Base-by-base conservation (phyloP, 148 eudicot genomes). In the Camellia lanceoleosa region DNA sequence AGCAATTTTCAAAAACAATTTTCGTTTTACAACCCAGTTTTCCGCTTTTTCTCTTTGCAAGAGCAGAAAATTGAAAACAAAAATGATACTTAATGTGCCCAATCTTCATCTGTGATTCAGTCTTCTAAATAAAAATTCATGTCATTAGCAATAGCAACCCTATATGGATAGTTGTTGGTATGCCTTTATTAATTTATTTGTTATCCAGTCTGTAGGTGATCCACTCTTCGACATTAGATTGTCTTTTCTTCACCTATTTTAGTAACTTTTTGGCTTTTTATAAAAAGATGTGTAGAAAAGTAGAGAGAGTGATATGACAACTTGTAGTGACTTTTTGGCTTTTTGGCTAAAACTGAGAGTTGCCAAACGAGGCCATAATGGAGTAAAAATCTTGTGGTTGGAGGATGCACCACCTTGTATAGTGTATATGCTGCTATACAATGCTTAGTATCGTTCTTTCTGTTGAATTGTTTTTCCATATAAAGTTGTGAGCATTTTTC, bases 401-500 rank as follows among this genome's bases (percentile, higher is more conserved):
- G 46, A 15, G 59, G 20, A 51, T 77, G 79, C 60, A 15, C 23
- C 71, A 56, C 2, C 80, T 67, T 67, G 23, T 23, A 49, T 18
- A 30, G 54, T 49, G 59, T 9, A 66, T 47, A 65, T 51, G 72
- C 14, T 77, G 23, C 38, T 15, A 67, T 64, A 16, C 16, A 7
- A 4, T 7, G 44, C 5, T 54, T 77, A 30, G 7, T 52, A 46
- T 23, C 56, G 54, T 65, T 81, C 41, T 68, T 19, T 59, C 18
- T 41, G 46, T 8, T 23, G 44, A 60, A 43, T 56, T 71, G 42
- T 55, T 78, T 42, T 54, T 9, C 82, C 44, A 41, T 51, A 30
- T 60, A 43, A 76, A 49, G 79, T 67, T 73, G 62, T 71, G 68
- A 55, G 74, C 20, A 80, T 80, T 79, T 71, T 38, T 78, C 66